A percentile compares a stretch with the other conserved stretches of the same genome.
These are phyloP conservation scores for Globisporangium solare DNA, from an alignment of 352 stramenopile genomes.

Conservation along the genomic window DNA sequence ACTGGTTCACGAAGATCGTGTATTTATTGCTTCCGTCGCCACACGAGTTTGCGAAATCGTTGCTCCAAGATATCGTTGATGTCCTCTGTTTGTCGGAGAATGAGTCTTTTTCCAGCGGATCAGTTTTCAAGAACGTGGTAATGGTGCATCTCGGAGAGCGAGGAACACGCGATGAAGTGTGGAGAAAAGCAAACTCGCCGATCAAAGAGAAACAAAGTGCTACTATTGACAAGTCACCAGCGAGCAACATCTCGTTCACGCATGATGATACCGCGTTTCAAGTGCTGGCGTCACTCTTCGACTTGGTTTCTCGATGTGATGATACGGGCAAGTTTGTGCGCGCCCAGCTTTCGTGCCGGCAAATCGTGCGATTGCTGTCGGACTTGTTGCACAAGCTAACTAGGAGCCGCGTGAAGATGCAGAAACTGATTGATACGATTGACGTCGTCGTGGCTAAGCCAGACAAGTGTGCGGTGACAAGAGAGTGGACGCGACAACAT, in stretches of 20 bases:
- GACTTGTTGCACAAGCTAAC: constrained; percentile 17
- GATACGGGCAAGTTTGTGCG: constrained; percentile 34
- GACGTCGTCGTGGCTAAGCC: constrained; percentile 21
- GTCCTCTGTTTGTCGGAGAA: constrained; percentile 2
- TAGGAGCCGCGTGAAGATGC: constrained; percentile 19
- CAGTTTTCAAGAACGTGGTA: constrained; percentile 14
- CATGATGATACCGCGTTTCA: constrained; percentile 8
- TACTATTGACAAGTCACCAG: neutral
- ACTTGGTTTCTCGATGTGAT: constrained; percentile 19
- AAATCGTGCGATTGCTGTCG: constrained; percentile 27
- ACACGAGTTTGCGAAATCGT: constrained; percentile 2
- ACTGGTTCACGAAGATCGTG: constrained; percentile 3
- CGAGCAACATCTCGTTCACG: constrained; percentile 4
- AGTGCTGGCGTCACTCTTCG: constrained; percentile 19
- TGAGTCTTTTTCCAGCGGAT: neutral
- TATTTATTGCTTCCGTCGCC: constrained; percentile 7
- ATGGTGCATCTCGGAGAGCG: constrained; percentile 5
- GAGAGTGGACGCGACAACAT: constrained; percentile 38
- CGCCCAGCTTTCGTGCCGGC: constrained; percentile 32
- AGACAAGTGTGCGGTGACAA: constrained; percentile 7
- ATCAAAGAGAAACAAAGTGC: neutral
- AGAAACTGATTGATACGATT: constrained; percentile 36
- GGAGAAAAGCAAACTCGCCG: neutral
- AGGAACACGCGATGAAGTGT: constrained; percentile 3
- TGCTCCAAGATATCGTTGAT: constrained; percentile 7